Evolutionary conservation across 2,329 filamentous ascomycete genomes (phyloP).

Genomic region (Phaeosphaeria sp.): DNA sequence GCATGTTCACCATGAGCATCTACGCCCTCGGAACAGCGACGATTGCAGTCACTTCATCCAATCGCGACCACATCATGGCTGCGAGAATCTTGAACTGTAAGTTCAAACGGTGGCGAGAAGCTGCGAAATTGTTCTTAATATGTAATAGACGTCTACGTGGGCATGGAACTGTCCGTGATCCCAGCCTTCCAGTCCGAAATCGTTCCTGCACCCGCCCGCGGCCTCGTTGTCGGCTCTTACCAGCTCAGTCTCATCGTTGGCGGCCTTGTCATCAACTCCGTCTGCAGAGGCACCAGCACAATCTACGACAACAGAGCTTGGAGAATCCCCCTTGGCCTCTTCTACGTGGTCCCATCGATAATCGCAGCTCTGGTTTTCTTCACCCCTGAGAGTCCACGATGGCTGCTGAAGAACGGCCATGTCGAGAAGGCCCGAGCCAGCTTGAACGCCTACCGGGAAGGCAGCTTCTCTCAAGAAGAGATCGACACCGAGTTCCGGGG

Average conservation of each 20-base stretch:
- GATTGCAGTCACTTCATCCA: constrained; percentile 4
- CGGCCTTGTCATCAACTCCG: constrained; percentile 7
- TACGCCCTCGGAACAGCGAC: constrained; percentile 10
- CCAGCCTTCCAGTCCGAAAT: constrained; percentile 14
- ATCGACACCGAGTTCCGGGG: constrained; percentile 5
- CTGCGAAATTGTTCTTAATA: not conserved
- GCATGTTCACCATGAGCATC: constrained; percentile 14
- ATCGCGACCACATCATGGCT: constrained; percentile 14
- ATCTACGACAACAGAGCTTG: constrained; percentile 6
- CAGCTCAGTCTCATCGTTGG: constrained; percentile 10
- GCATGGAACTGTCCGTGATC: constrained; percentile 15
- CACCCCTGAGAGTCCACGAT: constrained; percentile 10
- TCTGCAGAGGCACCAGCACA: constrained; percentile 10
- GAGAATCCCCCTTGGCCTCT: constrained; percentile 10
- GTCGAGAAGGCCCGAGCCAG: not conserved
- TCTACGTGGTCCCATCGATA: constrained; percentile 8
- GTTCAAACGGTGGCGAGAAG: not conserved
- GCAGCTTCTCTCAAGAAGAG: constrained; percentile 4
- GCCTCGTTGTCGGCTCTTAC: constrained; percentile 12
- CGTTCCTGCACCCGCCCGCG: constrained; percentile 10
- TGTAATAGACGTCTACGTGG: constrained; percentile 9
- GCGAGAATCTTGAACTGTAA: constrained; percentile 11
- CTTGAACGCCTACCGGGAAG: constrained; percentile 2
- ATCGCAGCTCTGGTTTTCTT: constrained; percentile 6
- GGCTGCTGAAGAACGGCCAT: constrained; percentile 8